These are phyloP conservation scores for Irpex sp. DNA, from an alignment of 1,284 basidiomycete genomes.

Conservation along the genomic window DNA sequence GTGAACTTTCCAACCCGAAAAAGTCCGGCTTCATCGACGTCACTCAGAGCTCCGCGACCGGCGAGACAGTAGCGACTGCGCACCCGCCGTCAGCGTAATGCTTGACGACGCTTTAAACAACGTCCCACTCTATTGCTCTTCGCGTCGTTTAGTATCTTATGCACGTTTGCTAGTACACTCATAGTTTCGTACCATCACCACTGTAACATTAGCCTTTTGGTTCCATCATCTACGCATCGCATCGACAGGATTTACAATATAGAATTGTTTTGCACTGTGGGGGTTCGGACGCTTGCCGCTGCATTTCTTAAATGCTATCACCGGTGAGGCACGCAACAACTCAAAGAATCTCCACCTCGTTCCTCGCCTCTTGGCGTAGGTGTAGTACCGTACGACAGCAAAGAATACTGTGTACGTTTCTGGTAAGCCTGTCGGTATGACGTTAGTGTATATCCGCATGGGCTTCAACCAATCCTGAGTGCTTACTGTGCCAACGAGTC, in stretches of 20 bases:
- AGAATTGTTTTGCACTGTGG: background rate
- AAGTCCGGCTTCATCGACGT: conserved; percentile 74
- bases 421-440: background rate
- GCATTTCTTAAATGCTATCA: background rate
- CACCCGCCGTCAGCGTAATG: conserved; percentile 39
- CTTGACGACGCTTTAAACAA: background rate
- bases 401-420: background rate
- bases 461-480: background rate
- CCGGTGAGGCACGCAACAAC: background rate
- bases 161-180: background rate
- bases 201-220: conserved; percentile 2
- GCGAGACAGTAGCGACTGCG: conserved; percentile 63
- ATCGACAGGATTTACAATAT: background rate
- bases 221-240: background rate
- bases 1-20: conserved; percentile 46
- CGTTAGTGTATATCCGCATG: too few relatives aligned
- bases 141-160: background rate
- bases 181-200: background rate
- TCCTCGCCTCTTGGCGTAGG: background rate
- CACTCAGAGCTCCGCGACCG: conserved; percentile 62
- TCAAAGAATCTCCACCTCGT: background rate
- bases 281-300: background rate
- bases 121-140: conserved; percentile 10
- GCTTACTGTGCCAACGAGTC: background rate
- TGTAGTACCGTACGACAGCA: background rate